Evolutionary conservation across 306 rosid genomes (phyloP).

Genomic region (Myrica gale): DNA sequence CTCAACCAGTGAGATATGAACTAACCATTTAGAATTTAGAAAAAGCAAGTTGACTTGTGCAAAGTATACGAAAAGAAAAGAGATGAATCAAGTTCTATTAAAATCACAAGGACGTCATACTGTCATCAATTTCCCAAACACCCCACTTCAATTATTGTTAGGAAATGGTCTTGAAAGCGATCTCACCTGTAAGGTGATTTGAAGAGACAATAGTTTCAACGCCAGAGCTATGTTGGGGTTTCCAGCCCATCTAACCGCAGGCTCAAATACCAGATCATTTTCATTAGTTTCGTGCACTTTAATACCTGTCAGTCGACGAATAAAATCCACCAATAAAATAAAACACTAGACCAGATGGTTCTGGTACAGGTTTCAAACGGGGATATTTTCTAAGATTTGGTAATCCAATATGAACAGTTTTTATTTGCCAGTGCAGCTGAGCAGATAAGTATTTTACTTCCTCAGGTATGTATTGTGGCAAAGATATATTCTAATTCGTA

Average conservation of each 20-base stretch:
- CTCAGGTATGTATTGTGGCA: not conserved
- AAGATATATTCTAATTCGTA: not conserved
- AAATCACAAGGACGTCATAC: not conserved
- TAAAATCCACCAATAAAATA: not conserved
- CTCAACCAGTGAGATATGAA: not conserved
- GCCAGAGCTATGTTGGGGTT: conserved; percentile 34
- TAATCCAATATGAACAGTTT: not conserved
- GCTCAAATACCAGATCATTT: conserved; percentile 31
- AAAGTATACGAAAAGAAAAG: not conserved
- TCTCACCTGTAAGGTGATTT: conserved; percentile 20
- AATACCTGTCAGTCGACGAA: conserved; percentile 30
- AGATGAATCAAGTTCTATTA: not conserved
- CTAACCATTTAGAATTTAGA: not conserved
- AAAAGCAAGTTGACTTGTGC: conserved; percentile 9
- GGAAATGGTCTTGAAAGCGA: not conserved
- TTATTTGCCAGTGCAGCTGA: not conserved
- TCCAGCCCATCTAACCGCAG: conserved; percentile 39
- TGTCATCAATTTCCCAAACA: not conserved
- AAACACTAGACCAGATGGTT: not conserved
- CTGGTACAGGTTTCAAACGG: not conserved
- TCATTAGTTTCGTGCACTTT: conserved; percentile 33
- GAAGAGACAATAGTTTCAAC: conserved; percentile 15
- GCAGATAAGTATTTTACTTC: not conserved
- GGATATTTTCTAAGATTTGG: not conserved
- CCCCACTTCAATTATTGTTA: not conserved